Base-by-base conservation (phyloP, 2,329 filamentous ascomycete genomes). In the Xylariaceae sp. region DNA sequence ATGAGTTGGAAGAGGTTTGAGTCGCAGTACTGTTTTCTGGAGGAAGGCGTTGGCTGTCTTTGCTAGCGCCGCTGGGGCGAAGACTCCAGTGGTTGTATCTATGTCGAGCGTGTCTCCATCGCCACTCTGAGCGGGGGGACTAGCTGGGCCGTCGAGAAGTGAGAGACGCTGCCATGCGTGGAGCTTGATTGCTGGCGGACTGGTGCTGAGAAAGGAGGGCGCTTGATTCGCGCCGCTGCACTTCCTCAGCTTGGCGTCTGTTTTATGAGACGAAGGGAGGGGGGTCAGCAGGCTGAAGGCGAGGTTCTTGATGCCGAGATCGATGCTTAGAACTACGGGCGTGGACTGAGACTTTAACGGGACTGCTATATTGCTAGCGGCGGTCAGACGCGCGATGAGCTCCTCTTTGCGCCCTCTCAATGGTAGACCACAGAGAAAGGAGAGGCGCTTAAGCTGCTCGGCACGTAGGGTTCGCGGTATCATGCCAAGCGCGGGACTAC, bases 291-390 rank as follows among this genome's bases (percentile, higher is more conserved):
- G 79, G 62, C 89, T 90, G 70, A 86, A 91, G 1, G 90, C 91
- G 3, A 96, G 78, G 70, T 96, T 96, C 39, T 85, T 86, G 63
- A 96, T 89, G 3, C 91, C 91, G 85, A 95, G 89, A 71, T 96
- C 91, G 60, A 96, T 88, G 69, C 90, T 93, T 29, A 95, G 73
- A 21, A 95, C 79, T 80, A 64, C 77, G 56, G 40, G 65, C 26
- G 56, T 45, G 23, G 40, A 3, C 29, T 28, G 29, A 5, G 52
- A 21, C 29, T n/a, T 45, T 19, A 36, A 26, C 17, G 31, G 29
- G 2, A 31, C n/a, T n/a, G n/a, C n/a, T n/a, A n/a, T n/a, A 16
- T 33, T 14, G 37, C 47, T 59, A 47, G 77, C 75, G 50, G 74
- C 67, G 26, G 75, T 65, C 16, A 91, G 75, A 0, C 83, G 79